Base-by-base conservation (phyloP, 257 asterid species). In the Coffea eugenioides region DNA sequence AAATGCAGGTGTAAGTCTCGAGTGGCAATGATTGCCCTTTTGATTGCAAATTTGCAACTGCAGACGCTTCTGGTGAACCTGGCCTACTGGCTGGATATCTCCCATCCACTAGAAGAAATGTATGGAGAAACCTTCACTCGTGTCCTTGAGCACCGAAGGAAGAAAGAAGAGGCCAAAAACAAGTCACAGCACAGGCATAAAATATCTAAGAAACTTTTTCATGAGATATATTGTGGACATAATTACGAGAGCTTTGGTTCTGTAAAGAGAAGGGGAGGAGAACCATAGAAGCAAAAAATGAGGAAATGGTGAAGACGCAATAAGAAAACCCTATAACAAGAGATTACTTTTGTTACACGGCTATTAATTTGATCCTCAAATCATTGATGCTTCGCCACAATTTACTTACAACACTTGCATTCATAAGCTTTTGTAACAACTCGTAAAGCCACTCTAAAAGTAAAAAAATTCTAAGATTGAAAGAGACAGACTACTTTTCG, bases 11-110 rank as follows among this genome's bases (percentile, higher is more conserved):
- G 5, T 3, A 41, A 41, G 76, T 69, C 62, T 52, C 69, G 48
- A 64, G 49, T 56, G 46, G 75, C 57, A 68, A 78, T 69, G 69
- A 78, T 62, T 78, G 76, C 77, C 10, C 62, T 56, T 78, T 78
- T 78, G 61, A 69, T 69, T 25, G 46, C 70, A 78, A 39, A 5
- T 69, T 78, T 69, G 14, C 34, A 57, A n/a, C 21, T 27, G 45
- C 43, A 69, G 76, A 69, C 61, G n/a, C 7, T 56, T 56, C 76
- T 49, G 64, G 12, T 51, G 68, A 31, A 20, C 46, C 68, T 56
- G 81, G 81, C 81, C 81, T 54, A 69, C 61, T 2, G 2, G 21
- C 61, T 14, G 16, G 69, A 6, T 31, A 34, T 39, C 45, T 52
- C 69, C 41, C 68, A 36, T 77, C 68, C 68, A 68, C 62, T 41